Evolutionary conservation across 2,329 filamentous ascomycete species (phyloP).

Genomic region (Trichophyton benhamiae): DNA sequence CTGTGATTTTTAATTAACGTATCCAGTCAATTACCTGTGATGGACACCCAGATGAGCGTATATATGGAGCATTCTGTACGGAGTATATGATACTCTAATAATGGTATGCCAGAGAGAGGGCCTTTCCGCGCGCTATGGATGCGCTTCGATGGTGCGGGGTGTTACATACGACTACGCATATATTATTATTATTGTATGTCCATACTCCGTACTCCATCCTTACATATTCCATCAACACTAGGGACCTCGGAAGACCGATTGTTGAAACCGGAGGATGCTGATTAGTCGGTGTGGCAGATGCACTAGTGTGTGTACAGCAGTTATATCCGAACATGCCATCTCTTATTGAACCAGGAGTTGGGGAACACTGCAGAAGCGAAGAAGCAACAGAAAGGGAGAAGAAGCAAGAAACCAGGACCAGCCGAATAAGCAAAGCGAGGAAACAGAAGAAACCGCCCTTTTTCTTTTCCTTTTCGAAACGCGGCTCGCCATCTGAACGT

Average conservation of each 20-base stretch:
- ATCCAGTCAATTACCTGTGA: background rate
- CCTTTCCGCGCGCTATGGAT: background rate
- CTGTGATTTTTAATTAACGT: background rate
- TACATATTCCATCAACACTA: no score
- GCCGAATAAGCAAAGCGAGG: background rate
- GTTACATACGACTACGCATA: background rate
- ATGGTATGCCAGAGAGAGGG: no score
- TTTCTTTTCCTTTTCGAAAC: background rate
- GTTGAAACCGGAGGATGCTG: background rate
- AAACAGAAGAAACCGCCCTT: no score
- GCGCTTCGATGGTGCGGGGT: background rate
- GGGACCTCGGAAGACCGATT: background rate
- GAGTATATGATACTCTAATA: no score
- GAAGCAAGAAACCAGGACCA: background rate
- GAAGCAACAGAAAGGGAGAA: background rate
- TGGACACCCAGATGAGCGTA: no score
- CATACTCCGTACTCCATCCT: no score
- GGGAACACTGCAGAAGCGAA: background rate
- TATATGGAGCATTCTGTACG: no score
- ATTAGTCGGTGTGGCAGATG: background rate
- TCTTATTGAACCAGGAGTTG: background rate
- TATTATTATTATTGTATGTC: no score
- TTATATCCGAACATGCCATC: background rate
- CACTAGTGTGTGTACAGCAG: background rate
- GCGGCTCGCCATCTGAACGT: background rate